Percentiles rank a stretch among this genome's conserved stretches.
Evolutionary conservation across 352 stramenopile genomes (phyloP).

Genomic region (Phytophthora foliorum): DNA sequence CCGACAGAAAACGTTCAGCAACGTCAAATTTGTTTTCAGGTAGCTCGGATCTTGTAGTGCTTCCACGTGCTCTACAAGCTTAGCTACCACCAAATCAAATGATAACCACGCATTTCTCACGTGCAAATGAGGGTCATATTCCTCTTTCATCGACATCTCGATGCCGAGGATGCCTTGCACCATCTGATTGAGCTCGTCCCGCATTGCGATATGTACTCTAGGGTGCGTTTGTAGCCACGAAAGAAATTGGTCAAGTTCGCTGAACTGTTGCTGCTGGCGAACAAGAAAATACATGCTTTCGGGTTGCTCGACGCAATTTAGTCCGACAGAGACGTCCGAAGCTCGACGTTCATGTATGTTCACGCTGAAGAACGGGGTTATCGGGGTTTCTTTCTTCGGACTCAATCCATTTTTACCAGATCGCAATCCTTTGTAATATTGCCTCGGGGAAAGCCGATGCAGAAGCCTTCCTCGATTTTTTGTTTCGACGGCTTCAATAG

Average conservation of each 20-base stretch:
- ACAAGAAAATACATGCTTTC: conserved; percentile 9
- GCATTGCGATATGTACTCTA: conserved; percentile 56
- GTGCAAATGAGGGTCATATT: conserved; percentile 58
- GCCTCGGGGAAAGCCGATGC: conserved; percentile 34
- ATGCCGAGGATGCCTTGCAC: conserved; percentile 71
- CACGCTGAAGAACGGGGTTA: conserved; percentile 20
- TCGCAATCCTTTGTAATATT: conserved; percentile 30
- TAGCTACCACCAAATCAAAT: conserved; percentile 74
- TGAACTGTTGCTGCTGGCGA: conserved; percentile 46
- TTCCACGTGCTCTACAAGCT: conserved; percentile 69
- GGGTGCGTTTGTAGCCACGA: conserved; percentile 48
- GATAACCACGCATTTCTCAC: conserved; percentile 56
- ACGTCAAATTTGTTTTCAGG: conserved; percentile 73
- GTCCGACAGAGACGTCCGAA: conserved; percentile 1
- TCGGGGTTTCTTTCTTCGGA: conserved; percentile 24
- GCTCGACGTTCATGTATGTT: conserved; percentile 23
- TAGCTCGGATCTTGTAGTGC: conserved; percentile 64
- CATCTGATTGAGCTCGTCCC: conserved; percentile 81
- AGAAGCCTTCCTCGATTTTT: conserved; percentile 32
- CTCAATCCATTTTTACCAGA: conserved; percentile 13
- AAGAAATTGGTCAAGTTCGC: conserved; percentile 62
- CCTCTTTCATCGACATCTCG: conserved; percentile 52
- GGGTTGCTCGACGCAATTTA: conserved; percentile 6
- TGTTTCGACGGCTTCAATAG: conserved; percentile 17
- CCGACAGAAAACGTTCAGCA: conserved; percentile 77